Evolutionary conservation across 2,329 filamentous ascomycete species (phyloP).

Genomic region (Penicillium freii): DNA sequence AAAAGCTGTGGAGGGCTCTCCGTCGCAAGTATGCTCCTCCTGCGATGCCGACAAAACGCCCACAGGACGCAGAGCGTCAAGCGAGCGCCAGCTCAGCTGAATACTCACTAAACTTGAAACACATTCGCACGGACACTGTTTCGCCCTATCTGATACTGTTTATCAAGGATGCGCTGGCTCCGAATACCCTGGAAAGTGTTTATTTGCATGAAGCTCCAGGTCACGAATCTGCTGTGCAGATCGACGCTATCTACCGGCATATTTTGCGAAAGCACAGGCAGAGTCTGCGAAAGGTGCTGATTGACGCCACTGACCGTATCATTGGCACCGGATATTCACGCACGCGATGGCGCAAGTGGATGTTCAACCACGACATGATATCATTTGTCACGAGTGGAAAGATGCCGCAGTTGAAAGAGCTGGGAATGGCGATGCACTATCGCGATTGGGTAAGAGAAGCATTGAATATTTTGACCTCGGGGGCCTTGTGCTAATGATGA

Average conservation of each 20-base stretch:
- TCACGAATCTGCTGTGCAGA: conserved; percentile 58
- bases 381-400: conserved; percentile 72
- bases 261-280: conserved; percentile 67
- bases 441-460: conserved; percentile 68
- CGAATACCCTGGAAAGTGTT: conserved; percentile 74
- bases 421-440: conserved; percentile 71
- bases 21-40: conserved; percentile 59
- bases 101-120: conserved; percentile 66
- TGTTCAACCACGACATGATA: conserved; percentile 66
- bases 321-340: conserved; percentile 39
- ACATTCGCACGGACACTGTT: conserved; percentile 72
- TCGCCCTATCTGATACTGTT: conserved; percentile 69
- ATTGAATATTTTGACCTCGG: neutral
- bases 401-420: conserved; percentile 68
- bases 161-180: conserved; percentile 72
- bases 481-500: conserved; percentile 19
- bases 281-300: conserved; percentile 70
- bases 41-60: conserved; percentile 10
- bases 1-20: conserved; percentile 71
- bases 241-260: conserved; percentile 69
- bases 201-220: conserved; percentile 68
- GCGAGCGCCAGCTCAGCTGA: conserved; percentile 36
- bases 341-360: conserved; percentile 66
- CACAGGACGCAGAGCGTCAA: conserved; percentile 5
- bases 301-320: conserved; percentile 65